phyloP scores from a whole-genome alignment of 345 rosid genomes.

The Eucalyptus erythrocorys region DNA sequence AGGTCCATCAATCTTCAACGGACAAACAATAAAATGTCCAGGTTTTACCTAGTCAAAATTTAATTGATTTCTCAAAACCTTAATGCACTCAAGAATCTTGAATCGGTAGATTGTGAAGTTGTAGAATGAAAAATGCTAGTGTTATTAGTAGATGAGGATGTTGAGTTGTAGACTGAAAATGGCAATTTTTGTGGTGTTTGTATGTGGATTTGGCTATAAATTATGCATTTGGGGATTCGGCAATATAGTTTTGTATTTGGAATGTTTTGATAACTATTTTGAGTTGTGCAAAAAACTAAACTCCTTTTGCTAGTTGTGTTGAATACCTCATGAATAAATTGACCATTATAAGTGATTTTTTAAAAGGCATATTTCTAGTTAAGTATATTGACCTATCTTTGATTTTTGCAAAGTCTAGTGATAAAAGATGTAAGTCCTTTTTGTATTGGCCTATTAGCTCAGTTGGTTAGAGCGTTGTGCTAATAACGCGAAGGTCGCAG shows the following conservation, averaged over 20 bases:
- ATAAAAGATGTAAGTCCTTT: not conserved
- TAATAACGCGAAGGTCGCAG: conserved; percentile 91
- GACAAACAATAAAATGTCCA: no score
- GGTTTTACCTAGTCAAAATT: accelerated
- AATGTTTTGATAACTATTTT: not conserved
- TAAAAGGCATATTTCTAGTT: not conserved
- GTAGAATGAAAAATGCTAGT: not conserved
- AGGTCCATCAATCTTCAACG: no score
- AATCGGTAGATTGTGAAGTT: accelerated
- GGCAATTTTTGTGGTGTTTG: not conserved
- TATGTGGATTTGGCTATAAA: not conserved
- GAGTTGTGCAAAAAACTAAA: not conserved
- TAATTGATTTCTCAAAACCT: not conserved
- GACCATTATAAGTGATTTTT: not conserved
- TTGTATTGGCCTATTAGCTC: conserved; percentile 13
- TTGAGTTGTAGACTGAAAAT: not conserved
- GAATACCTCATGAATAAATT: not conserved
- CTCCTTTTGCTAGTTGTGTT: not conserved
- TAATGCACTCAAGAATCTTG: not conserved
- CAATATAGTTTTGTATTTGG: not conserved
- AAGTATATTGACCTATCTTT: not conserved
- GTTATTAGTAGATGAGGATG: not conserved
- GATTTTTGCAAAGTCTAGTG: accelerated
- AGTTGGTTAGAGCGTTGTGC: conserved; percentile 95
- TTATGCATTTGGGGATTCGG: not conserved